Evolutionary conservation across 2,329 filamentous ascomycete species (phyloP).

Genomic region (Hirsutella rhossiliensis): DNA sequence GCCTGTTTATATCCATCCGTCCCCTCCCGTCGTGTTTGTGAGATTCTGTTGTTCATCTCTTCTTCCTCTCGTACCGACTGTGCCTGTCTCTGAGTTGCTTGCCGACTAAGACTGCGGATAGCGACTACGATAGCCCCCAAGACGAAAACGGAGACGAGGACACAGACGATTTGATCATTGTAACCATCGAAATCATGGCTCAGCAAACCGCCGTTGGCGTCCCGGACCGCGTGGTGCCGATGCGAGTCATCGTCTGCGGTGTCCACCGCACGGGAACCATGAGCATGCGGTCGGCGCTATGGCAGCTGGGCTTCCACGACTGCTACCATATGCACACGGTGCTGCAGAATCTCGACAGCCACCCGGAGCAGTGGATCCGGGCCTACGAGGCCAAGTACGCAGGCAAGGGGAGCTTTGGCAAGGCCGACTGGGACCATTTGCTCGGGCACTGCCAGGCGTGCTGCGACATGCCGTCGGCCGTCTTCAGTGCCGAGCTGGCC

Average conservation of each 20-base stretch:
- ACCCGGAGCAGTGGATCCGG: conserved; percentile 16
- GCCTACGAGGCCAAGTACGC: conserved; percentile 20
- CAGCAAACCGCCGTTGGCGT: background rate
- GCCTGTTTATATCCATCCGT: too few species aligned
- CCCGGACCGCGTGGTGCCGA: conserved; percentile 21
- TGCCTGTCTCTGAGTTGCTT: too few species aligned
- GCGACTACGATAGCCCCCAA: too few species aligned
- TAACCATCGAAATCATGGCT: background rate
- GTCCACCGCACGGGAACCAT: conserved; percentile 25
- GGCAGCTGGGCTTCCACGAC: conserved; percentile 16
- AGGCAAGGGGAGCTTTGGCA: conserved; percentile 17
- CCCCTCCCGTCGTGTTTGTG: too few species aligned
- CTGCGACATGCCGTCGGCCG: conserved; percentile 43
- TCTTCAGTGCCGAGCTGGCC: conserved; percentile 27
- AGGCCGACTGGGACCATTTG: conserved; percentile 31
- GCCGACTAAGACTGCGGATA: too few species aligned
- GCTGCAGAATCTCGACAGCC: conserved; percentile 8
- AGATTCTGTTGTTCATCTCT: too few species aligned
- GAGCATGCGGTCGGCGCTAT: conserved; percentile 14
- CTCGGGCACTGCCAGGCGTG: conserved; percentile 36
- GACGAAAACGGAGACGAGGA: too few species aligned
- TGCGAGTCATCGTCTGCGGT: conserved; percentile 27
- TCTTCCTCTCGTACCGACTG: too few species aligned
- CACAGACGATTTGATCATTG: background rate
- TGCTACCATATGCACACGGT: conserved; percentile 16